Evolutionary conservation across 768 basidiomycete species (phyloP), one percentile per base, ranked within the genome.

Genomic region (Tricholoma sp.): DNA sequence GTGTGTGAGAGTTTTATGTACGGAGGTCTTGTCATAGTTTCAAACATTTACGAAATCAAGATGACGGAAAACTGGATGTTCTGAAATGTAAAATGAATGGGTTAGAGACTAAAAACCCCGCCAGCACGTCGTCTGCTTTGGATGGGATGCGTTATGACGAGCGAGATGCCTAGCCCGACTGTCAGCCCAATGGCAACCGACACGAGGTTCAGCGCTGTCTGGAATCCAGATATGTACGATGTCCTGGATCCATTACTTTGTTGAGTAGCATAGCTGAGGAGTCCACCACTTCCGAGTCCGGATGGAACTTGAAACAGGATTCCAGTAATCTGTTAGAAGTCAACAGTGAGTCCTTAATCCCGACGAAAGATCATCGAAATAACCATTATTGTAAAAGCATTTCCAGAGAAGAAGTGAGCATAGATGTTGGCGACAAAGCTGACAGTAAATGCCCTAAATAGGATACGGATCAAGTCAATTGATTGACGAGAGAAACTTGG

Each of bases 271-370:
- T 86, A 91, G 59, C 80, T 83, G 59, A 94, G 78, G 5, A 94
- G 80, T 27, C 91, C 91, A 9, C 89, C 89, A 45, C 83, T 89
- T 8, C 86, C 83, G 9, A 94, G 79, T 41, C 91, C 91, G 7
- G 88, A 89, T 0, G 91, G 91, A 1, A 94, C 79, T 71, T 94
- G 92, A 73, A 93, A 89, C 14, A 93, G 76, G 49, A 94, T 88
- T 22, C 88, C 90, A 0, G 87, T 89, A 59, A 89, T 85, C 74
- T 77, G 55, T 74, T 52, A 35, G 49, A 52, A 50, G 37, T 27
- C 9, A 18, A 21, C 32, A 34, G 31, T 24, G 12, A 16, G 34
- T 21, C 24, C n/a, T 31, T 9, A 9, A 1, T n/a, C 27, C 14
- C 31, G 41, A 55, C 35, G 4, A 46, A n/a, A 34, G 12, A 22